Base-by-base conservation (phyloP, 2,329 filamentous ascomycete species). In the Hypoxylon sp. region DNA sequence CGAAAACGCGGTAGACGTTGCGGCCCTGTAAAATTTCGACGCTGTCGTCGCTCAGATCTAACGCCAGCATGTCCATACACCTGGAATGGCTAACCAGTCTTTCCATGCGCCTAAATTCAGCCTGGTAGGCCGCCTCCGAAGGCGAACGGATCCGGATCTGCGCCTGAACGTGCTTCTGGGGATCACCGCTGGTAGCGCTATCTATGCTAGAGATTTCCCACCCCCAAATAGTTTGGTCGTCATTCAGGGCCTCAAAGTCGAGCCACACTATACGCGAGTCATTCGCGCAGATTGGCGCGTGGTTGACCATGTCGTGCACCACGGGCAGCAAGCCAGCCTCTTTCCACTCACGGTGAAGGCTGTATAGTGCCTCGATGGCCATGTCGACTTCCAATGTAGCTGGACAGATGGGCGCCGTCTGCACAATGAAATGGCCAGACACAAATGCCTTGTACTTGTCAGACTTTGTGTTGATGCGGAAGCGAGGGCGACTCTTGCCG, bases 391-490 rank as follows among this genome's bases (percentile, higher is more conserved):
- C 62, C 0, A 85, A 59, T 0, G 80, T 83, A 0, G 75, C 79
- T 0, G 84, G 83, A 40, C 76, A 79, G 42, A 80, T 79, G 1
- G 82, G 76, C 0, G 80, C 82, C 0, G 81, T 79, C 33, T 79
- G 64, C 0, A 78, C 79, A 48, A 84, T 81, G 2, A 81, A 46
- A 64, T 86, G 83, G 6, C 79, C 79, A 0, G 72, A 61, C 0
- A 85, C 53, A 2, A 81, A 62, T 1, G 11, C 8, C 22, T 79
- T 53, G 68, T 81, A 86, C 35, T 79, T 73, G 0, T 77, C 59
- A 0, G 68, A 75, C 2, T 40, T 61, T 0, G 82, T 83, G 66
- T 84, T 82, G 74, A 86, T 75, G 0, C 77, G 77, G 77, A 86
- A 86, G 0, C 78, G 74, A 44, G 40, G 33, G 11, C 33, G 33